A percentile compares a stretch with the other conserved stretches of the same genome.
These are phyloP conservation scores for Coniferiporia sulphurascens DNA, from an alignment of 1,284 basidiomycete species.

Conservation along the genomic window DNA sequence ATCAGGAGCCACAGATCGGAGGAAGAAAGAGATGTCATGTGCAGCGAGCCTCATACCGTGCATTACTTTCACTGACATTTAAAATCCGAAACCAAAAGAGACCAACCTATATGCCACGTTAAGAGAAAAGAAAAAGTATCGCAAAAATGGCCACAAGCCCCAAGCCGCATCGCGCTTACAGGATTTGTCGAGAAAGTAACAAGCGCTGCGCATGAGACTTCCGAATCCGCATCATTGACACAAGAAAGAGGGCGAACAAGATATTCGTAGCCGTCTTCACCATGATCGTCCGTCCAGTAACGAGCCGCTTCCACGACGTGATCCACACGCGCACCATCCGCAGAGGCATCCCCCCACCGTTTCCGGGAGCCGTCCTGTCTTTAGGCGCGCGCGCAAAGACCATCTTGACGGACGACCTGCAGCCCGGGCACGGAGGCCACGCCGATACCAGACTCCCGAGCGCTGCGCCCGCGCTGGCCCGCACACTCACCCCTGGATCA, in stretches of 20 bases:
- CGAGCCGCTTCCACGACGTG: slow-evolving; percentile 20
- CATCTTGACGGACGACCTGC: slow-evolving; percentile 21
- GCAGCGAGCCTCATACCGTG: too few species aligned
- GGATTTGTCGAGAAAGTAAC: background rate
- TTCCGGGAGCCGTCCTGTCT: background rate
- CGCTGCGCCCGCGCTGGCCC: background rate
- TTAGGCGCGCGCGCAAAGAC: slow-evolving; percentile 15
- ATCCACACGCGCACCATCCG: slow-evolving; percentile 12
- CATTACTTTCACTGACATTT: too few species aligned
- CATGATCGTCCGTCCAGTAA: slow-evolving; percentile 21
- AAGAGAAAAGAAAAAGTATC: background rate
- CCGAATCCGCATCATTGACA: slow-evolving; percentile 21
- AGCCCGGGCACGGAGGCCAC: slow-evolving; percentile 23
- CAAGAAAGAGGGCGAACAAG: slow-evolving; percentile 21
- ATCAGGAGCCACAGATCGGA: too few species aligned
- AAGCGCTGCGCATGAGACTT: slow-evolving; percentile 8
- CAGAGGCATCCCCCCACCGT: background rate
- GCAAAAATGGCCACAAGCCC: background rate
- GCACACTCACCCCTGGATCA: background rate
- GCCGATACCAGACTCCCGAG: slow-evolving; percentile 20
- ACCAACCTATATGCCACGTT: too few species aligned
- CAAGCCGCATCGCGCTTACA: background rate
- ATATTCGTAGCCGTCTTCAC: slow-evolving; percentile 20
- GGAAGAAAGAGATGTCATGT: too few species aligned
- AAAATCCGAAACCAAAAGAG: too few species aligned